Percentiles rank a stretch among this genome's conserved stretches.
phyloP scores from a whole-genome alignment of 2,329 filamentous ascomycete species.

The Cryphonectria nitschkei region DNA sequence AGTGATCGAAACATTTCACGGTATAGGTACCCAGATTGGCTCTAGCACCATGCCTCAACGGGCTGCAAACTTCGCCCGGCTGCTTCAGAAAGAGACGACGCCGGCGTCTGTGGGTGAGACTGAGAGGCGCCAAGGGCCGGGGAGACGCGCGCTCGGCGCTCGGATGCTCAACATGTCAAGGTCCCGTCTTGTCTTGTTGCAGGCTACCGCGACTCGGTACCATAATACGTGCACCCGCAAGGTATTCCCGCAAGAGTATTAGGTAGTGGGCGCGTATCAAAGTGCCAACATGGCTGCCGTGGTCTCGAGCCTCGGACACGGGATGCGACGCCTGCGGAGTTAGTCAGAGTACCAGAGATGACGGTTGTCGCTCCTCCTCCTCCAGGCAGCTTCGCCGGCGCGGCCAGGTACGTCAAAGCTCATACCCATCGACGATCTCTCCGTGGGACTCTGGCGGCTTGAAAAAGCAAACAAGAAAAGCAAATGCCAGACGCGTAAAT shows the following conservation, averaged over 20 bases:
- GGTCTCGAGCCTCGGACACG: not conserved
- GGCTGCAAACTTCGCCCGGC: conserved; percentile 25
- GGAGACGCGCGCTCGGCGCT: conserved; percentile 14
- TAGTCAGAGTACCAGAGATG: not conserved
- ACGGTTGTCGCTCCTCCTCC: not conserved
- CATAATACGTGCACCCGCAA: conserved; percentile 19
- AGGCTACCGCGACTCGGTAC: conserved; percentile 1
- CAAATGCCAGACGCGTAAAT: not conserved
- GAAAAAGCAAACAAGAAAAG: not conserved
- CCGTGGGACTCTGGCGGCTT: not conserved
- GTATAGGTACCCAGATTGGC: conserved; percentile 8
- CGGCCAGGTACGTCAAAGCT: not conserved
- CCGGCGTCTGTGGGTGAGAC: conserved; percentile 17
- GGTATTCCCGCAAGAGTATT: conserved; percentile 19
- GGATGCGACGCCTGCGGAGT: not conserved
- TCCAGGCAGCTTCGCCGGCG: not conserved
- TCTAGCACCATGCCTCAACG: conserved; percentile 13
- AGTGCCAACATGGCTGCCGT: not conserved
- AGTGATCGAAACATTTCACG: conserved; percentile 23
- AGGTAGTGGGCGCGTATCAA: conserved; percentile 4
- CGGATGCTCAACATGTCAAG: conserved; percentile 16
- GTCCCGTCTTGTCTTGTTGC: not conserved
- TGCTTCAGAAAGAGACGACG: conserved; percentile 22
- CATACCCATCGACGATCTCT: not conserved
- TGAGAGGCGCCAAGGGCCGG: too few species aligned